phyloP scores from a whole-genome alignment of 768 basidiomycete species.

The Cytidiella melzeri region DNA sequence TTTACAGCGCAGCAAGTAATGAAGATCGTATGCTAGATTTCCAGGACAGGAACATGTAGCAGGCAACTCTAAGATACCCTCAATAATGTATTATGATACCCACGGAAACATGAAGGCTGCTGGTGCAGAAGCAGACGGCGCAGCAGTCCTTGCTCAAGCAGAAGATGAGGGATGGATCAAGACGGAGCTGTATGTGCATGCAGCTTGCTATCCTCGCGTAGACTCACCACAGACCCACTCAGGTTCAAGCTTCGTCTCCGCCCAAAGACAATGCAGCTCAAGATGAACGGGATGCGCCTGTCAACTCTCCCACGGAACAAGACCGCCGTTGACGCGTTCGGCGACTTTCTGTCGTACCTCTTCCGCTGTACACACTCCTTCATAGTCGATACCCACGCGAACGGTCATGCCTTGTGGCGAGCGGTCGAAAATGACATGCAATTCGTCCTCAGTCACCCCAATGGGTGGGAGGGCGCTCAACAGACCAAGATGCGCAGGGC shows the following conservation, averaged over 20 bases:
- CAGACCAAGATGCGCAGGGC: constrained; percentile 73
- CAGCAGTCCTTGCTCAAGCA: constrained; percentile 51
- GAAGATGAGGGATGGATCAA: constrained; percentile 78
- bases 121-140: constrained; percentile 71
- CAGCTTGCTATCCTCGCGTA: background rate
- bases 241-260: constrained; percentile 80
- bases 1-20: background rate
- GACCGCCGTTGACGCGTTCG: constrained; percentile 68
- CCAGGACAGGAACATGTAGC: constrained; percentile 84
- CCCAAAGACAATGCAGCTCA: constrained; percentile 70
- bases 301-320: constrained; percentile 61
- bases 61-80: constrained; percentile 80
- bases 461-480: constrained; percentile 79
- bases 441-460: constrained; percentile 74
- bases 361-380: constrained; percentile 70
- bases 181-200: constrained; percentile 62
- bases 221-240: constrained; percentile 1
- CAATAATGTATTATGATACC: constrained; percentile 68
- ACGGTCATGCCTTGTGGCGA: constrained; percentile 63
- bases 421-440: constrained; percentile 64
- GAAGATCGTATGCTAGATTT: constrained; percentile 40
- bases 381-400: constrained; percentile 80
- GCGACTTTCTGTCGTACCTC: constrained; percentile 72
- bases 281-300: constrained; percentile 82
- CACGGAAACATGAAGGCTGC: constrained; percentile 62